Evolutionary conservation across 305 asterid genomes (phyloP).

Genomic region (Stenogyne calaminthoides): DNA sequence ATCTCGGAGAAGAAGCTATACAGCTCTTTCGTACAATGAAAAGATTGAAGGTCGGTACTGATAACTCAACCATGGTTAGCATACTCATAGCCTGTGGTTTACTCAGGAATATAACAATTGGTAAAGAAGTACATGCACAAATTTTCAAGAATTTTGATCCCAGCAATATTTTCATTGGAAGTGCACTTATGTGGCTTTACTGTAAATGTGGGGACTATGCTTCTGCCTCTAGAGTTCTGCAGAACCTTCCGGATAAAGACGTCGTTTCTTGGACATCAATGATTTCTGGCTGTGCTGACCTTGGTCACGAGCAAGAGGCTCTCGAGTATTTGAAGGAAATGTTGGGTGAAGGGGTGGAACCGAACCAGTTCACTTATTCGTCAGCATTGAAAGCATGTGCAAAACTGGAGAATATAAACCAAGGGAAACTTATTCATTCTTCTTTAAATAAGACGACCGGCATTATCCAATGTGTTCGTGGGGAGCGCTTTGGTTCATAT

Average conservation of each 20-base stretch:
- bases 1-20: constrained; percentile 67
- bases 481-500: constrained; percentile 78
- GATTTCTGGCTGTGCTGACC: constrained; percentile 78
- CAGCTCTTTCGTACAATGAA: constrained; percentile 62
- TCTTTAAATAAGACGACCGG: constrained; percentile 62
- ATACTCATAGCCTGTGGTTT: constrained; percentile 77
- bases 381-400: constrained; percentile 87
- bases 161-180: constrained; percentile 59
- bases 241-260: constrained; percentile 63
- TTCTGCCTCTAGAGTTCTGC: constrained; percentile 70
- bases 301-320: constrained; percentile 81
- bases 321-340: constrained; percentile 78
- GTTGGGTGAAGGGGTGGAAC: constrained; percentile 82
- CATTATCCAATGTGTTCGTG: constrained; percentile 60
- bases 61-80: constrained; percentile 75
- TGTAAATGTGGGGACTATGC: constrained; percentile 70
- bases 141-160: constrained; percentile 52
- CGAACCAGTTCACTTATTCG: constrained; percentile 80
- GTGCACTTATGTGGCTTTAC: constrained; percentile 83
- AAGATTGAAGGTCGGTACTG: constrained; percentile 50
- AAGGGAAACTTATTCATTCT: constrained; percentile 76
- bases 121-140: constrained; percentile 79
- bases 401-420: constrained; percentile 55
- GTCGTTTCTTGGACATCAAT: constrained; percentile 95
- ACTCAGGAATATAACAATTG: constrained; percentile 48